Conservation (phyloP, 2,329 filamentous ascomycete genomes). For the Diaporthe citrichinensis region DNA sequence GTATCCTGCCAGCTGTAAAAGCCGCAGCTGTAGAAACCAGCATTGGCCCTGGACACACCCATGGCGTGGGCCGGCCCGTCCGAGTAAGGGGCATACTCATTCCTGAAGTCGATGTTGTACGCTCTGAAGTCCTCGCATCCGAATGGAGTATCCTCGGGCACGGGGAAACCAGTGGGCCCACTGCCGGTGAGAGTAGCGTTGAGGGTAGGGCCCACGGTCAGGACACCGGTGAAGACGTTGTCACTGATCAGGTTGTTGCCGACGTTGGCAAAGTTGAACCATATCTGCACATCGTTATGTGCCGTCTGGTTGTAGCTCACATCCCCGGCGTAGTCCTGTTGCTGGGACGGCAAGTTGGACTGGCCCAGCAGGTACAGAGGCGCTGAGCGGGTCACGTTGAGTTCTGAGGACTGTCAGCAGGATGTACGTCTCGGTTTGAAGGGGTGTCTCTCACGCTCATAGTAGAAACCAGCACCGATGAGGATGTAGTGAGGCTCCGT, state of each 20-base stretch:
- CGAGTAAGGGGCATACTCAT: conserved; percentile 65
- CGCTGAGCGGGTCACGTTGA: conserved; percentile 74
- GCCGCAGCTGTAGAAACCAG: conserved; percentile 76
- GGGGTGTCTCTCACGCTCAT: conserved; percentile 57
- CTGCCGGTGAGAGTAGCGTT: conserved; percentile 73
- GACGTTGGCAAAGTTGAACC: conserved; percentile 70
- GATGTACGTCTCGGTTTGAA: not conserved
- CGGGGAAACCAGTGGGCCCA: conserved; percentile 72
- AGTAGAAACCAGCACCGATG: conserved; percentile 72
- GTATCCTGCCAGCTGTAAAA: conserved; percentile 80
- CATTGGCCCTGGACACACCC: conserved; percentile 73
- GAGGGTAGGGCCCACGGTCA: conserved; percentile 75
- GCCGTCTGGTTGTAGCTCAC: conserved; percentile 57
- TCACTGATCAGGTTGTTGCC: conserved; percentile 60
- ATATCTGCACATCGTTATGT: conserved; percentile 67
- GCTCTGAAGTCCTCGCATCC: conserved; percentile 74
- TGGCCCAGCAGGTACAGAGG: conserved; percentile 75
- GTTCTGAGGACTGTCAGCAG: conserved; percentile 49
- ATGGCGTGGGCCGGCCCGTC: conserved; percentile 72
- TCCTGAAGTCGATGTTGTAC: conserved; percentile 77
- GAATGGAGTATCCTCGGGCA: conserved; percentile 73
- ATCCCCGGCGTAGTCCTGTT: conserved; percentile 53
- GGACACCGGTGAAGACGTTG: conserved; percentile 73
- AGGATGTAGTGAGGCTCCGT: conserved; percentile 67
- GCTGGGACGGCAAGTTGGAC: conserved; percentile 56